Base-by-base conservation (phyloP, 1,139 yeast species). In the Diutina neorugosa region DNA sequence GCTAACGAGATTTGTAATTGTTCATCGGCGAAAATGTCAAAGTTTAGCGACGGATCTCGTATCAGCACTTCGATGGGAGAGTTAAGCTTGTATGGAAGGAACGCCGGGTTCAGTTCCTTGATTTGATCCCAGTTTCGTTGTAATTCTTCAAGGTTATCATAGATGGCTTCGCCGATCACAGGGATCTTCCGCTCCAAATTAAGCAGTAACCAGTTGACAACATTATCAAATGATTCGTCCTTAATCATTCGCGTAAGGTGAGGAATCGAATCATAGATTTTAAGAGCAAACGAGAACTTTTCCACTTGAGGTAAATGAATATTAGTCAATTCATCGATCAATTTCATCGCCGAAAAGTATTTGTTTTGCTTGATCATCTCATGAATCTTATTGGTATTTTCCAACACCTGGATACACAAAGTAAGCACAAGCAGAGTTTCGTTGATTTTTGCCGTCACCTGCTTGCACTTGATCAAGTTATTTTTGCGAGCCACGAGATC, bases 311-410 rank as follows among this genome's bases (percentile, higher is more conserved):
- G 82, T 52, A 86, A 70, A 59, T 86, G 90, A 48, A 86, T 73
- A 55, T 77, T 80, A 1, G 74, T 69, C 59, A 93, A 71, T 61
- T 85, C 94, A 57, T 89, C 93, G 54, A 90, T 71, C 58, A 87
- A 80, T 63, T 89, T 89, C 60, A 93, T 77, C 0, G 98, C 97
- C 57, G 86, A 86, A 66, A 89, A 93, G 61, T 88, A 87, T 59
- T 85, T 84, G 60, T 83, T 81, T 57, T 78, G 81, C 57, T 81
- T 80, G 58, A 90, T 85, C 63, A 90, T 71, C 52, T 87, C 94
- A 63, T 89, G 90, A 53, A 90, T 88, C 62, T 84, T 86, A 65
- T 90, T 91, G 25, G 96, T 86, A 60, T 86, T 77, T 63, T 91
- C 96, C 56, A 93, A 73, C 11, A 91, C 93, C 59, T 86, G 91